A percentile compares a stretch with the other conserved stretches of the same genome.
Evolutionary conservation across 345 rosid genomes (phyloP).

Genomic region (Arabidopsis thaliana): TAIR10.1 NC_003074.8:15980001-15980500

Average conservation of each 20-base stretch:
- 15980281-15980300: too few species aligned
- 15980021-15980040: too few species aligned
- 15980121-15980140: neutral
- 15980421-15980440: too few species aligned
- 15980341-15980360: neutral
- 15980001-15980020: too few species aligned
- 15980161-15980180: too few species aligned
- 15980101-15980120: neutral
- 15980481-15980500: too few species aligned
- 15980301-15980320: neutral
- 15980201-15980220: too few species aligned
- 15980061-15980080: neutral
- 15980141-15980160: neutral
- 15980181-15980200: neutral
- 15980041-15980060: neutral
- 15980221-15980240: neutral
- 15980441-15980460: too few species aligned
- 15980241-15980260: neutral
- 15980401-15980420: too few species aligned
- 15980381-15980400: too few species aligned
- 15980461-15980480: too few species aligned
- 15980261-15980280: neutral
- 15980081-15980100: neutral
- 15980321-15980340: neutral
- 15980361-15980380: too few species aligned